Percentiles rank a stretch among this genome's conserved stretches.
Conservation (phyloP, 2,329 filamentous ascomycete species). For the Colletotrichum scovillei region DNA sequence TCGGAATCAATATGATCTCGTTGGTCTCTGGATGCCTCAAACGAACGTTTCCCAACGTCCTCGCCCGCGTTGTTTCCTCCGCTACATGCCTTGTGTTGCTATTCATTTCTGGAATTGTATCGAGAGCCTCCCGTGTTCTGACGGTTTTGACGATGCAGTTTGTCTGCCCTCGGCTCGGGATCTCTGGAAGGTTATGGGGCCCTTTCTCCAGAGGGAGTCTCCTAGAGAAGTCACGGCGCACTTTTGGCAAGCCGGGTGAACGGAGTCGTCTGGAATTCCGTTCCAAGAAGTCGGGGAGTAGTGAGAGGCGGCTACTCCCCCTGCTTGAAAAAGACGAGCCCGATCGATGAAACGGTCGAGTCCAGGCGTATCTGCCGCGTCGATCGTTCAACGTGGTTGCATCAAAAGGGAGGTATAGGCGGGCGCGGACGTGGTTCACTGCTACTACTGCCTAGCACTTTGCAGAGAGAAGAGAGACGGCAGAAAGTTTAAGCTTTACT, state of each 20-base stretch:
- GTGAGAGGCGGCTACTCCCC: conserved; percentile 10
- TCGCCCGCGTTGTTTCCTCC: conserved; percentile 27
- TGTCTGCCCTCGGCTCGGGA: not conserved
- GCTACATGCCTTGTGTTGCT: not conserved
- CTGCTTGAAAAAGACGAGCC: conserved; percentile 7
- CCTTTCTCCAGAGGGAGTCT: not conserved
- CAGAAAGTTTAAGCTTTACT: conserved; percentile 19
- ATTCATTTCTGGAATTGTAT: not conserved
- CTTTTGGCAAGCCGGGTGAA: conserved; percentile 8
- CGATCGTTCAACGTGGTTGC: conserved; percentile 26
- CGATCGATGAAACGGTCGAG: conserved; percentile 19
- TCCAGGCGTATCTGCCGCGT: conserved; percentile 17
- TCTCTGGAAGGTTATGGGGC: conserved; percentile 3
- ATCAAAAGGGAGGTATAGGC: conserved; percentile 8
- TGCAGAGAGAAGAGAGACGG: conserved; percentile 7
- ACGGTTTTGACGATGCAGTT: not conserved
- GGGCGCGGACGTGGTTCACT: not conserved
- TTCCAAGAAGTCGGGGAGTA: conserved; percentile 1
- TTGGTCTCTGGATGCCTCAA: conserved; percentile 55
- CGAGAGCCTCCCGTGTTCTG: not conserved
- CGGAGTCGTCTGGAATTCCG: not conserved
- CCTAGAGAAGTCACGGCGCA: not conserved
- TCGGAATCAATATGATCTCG: conserved; percentile 60
- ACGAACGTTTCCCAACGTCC: conserved; percentile 54
- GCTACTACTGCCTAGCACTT: not conserved